These are phyloP conservation scores for Ampelomyces quisqualis DNA, from an alignment of 2,329 filamentous ascomycete genomes.

Conservation along the genomic window DNA sequence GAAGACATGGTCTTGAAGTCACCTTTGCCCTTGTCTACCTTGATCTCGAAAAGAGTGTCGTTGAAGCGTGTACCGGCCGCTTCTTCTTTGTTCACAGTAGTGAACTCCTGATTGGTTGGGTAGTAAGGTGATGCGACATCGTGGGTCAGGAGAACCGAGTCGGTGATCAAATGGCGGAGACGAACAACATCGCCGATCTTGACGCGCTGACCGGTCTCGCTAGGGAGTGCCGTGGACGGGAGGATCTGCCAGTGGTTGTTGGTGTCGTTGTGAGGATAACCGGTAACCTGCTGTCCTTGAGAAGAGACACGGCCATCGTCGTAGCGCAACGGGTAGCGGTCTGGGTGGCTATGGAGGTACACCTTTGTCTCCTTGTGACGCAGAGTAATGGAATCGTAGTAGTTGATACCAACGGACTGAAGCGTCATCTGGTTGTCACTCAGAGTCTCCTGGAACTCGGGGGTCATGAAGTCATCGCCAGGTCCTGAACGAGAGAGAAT, in stretches of 20 bases:
- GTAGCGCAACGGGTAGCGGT: constrained; percentile 88
- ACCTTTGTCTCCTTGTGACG: constrained; percentile 97
- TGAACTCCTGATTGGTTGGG: constrained; percentile 98
- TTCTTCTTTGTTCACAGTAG: constrained; percentile 71
- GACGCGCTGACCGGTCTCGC: constrained; percentile 64
- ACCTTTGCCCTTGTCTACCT: constrained; percentile 79
- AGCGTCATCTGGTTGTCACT: constrained; percentile 92
- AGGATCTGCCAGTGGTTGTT: constrained; percentile 98
- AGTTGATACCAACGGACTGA: constrained; percentile 82
- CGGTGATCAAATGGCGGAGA: constrained; percentile 81
- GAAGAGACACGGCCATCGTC: constrained; percentile 97
- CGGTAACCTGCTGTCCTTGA: constrained; percentile 95
- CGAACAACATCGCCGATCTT: constrained; percentile 83
- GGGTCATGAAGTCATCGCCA: constrained; percentile 98
- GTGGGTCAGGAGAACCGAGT: constrained; percentile 85
- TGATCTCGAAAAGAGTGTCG: constrained; percentile 90
- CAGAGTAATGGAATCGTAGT: constrained; percentile 83
- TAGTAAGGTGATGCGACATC: constrained; percentile 96
- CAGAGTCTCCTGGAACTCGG: constrained; percentile 95
- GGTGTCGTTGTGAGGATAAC: constrained; percentile 96
- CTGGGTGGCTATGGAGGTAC: constrained; percentile 90
- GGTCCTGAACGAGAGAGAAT: constrained; percentile 86
- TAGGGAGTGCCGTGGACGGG: constrained; percentile 56
- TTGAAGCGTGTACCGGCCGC: constrained; percentile 74
- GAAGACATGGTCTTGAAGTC: constrained; percentile 88